phyloP scores from a whole-genome alignment of 78 protist species.

The Blattamonas nauphoetae region DNA sequence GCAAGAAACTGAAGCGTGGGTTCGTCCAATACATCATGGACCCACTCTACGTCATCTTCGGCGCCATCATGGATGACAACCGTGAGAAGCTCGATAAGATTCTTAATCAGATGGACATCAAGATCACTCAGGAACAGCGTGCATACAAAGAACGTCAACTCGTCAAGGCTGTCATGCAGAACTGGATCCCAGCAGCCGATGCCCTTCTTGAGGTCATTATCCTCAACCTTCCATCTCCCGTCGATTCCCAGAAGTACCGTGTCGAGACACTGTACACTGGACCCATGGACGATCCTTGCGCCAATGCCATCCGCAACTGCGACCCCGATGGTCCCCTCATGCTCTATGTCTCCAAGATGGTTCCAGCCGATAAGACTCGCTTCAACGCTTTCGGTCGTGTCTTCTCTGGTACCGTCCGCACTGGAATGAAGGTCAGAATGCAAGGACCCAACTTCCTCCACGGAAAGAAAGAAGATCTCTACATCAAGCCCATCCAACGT shows the following conservation, averaged over 20 bases:
- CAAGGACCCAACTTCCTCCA: conserved; percentile 75
- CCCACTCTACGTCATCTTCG: conserved; percentile 83
- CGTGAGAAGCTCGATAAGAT: conserved; percentile 37
- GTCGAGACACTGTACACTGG: no score
- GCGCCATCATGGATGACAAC: conserved; percentile 5
- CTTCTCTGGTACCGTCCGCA: conserved; percentile 62
- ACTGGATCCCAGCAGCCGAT: no score
- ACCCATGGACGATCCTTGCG: conserved; percentile 41
- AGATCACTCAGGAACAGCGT: conserved; percentile 65
- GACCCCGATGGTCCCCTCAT: conserved; percentile 78
- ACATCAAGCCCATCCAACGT: not conserved
- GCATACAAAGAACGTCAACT: conserved; percentile 65
- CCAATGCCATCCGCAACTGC: conserved; percentile 23
- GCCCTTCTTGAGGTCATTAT: no score
- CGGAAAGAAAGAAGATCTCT: conserved; percentile 85
- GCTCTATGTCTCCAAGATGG: conserved; percentile 97
- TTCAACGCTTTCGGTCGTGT: conserved; percentile 77
- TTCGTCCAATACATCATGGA: conserved; percentile 88
- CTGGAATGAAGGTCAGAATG: conserved; percentile 49
- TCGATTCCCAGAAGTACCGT: conserved; percentile 91
- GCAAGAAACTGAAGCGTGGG: conserved; percentile 43
- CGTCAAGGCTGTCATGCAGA: conserved; percentile 86
- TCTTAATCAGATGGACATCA: conserved; percentile 58
- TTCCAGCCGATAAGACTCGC: conserved; percentile 66
- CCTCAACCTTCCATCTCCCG: conserved; percentile 93